Evolutionary conservation across 2,329 filamentous ascomycete genomes (phyloP), one percentile per base, ranked within the genome.

Genomic region (Arthrobotrys iridis): DNA sequence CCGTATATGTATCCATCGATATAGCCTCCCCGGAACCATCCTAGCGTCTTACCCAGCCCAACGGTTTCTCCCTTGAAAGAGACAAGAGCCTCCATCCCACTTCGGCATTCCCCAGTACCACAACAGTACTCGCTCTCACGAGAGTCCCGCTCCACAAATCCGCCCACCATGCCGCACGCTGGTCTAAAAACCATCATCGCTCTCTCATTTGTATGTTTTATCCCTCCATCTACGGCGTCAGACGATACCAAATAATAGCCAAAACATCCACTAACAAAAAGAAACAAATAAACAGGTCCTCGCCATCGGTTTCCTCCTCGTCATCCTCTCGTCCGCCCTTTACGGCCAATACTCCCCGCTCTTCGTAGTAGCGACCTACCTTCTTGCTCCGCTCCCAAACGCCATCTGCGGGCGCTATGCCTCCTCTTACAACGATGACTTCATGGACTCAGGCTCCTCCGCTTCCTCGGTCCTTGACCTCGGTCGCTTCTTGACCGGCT

Each of bases 111-210:
- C 13, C 35, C 4, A 57, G 5, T 41, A 22, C 33, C 26, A 5
- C 28, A 59, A n/a, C n/a, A n/a, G n/a, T n/a, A n/a, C n/a, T n/a
- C n/a, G n/a, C 11, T 22, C 46, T 52, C 48, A 18, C 20, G 8
- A 1, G 13, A 55, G 18, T 48, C 46, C 37, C 52, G 15, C 46
- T 55, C 22, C 18, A 28, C 20, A 45, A 18, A 20, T 37, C 37
- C 24, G 26, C 48, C 46, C 57, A 77, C 41, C 18, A 76, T 70
- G 72, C 65, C 72, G 15, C 18, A 41, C 50, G 62, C 95, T 80
- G 95, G 95, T 82, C 90, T 99, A 81, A 98, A 97, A 85, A 99
- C 95, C 79, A 99, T 99, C 84, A 99, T 99, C 83, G 93, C 92
- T 78, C 91, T 99, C 80, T 98, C 95, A 82, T 99, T 99, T 85